These are phyloP conservation scores for Venturia pyrina DNA, from an alignment of 2,329 filamentous ascomycete genomes.

Conservation along the genomic window DNA sequence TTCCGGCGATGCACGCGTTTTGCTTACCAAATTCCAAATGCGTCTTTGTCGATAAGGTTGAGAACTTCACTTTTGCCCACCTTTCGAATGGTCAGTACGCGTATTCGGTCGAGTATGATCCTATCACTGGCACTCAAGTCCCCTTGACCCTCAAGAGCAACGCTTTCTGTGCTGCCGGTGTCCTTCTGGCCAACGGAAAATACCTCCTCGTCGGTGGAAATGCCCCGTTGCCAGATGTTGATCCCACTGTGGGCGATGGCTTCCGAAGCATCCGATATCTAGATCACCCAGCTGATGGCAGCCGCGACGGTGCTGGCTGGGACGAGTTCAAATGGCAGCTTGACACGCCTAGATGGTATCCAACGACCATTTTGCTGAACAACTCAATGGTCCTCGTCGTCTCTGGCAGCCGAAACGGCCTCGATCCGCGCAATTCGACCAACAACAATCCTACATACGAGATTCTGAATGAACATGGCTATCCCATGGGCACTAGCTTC, in stretches of 20 bases:
- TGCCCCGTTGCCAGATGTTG: conserved; percentile 43
- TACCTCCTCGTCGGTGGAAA: conserved; percentile 49
- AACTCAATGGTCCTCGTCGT: conserved; percentile 50
- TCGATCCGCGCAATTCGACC: conserved; percentile 41
- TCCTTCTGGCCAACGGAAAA: conserved; percentile 47
- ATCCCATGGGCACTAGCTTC: conserved; percentile 37
- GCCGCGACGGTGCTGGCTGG: conserved; percentile 42
- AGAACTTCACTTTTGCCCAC: conserved; percentile 49
- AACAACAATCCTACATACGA: conserved; percentile 59
- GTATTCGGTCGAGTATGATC: conserved; percentile 51
- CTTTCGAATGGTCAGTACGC: conserved; percentile 46
- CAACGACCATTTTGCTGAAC: conserved; percentile 47
- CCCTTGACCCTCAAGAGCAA: conserved; percentile 47
- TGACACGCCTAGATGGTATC: conserved; percentile 49
- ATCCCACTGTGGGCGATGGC: conserved; percentile 49
- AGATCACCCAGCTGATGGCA: conserved; percentile 34
- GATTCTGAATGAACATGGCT: conserved; percentile 41
- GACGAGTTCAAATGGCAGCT: conserved; percentile 46
- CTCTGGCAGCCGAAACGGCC: conserved; percentile 49
- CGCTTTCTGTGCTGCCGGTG: conserved; percentile 51
- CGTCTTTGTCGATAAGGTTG: conserved; percentile 53
- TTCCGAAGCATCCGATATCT: conserved; percentile 49
- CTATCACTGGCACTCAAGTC: conserved; percentile 35
- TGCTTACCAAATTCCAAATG: conserved; percentile 50
- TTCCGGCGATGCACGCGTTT: conserved; percentile 54